A percentile compares a stretch with the other conserved stretches of the same genome.
These are phyloP conservation scores for Fusarium penzigii DNA, from an alignment of 2,329 filamentous ascomycete genomes.

Conservation along the genomic window DNA sequence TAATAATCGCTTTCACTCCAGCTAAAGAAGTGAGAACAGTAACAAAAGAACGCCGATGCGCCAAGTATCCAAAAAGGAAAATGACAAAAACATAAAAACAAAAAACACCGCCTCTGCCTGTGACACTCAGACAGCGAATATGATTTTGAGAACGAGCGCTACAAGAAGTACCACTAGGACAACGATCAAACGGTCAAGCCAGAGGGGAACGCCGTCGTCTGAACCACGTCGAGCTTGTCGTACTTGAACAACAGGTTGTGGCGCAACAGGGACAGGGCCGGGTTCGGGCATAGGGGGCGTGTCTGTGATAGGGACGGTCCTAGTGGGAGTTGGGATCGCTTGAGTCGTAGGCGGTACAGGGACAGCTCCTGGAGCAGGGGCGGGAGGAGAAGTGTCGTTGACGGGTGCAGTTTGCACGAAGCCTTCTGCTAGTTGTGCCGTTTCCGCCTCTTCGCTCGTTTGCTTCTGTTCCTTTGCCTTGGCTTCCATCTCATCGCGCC, in stretches of 20 bases:
- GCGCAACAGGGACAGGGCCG: constrained; percentile 2
- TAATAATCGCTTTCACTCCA: constrained; percentile 16
- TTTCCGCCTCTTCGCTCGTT: constrained; percentile 40
- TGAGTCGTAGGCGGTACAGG: constrained; percentile 8
- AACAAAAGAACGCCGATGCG: not conserved
- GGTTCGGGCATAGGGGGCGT: constrained; percentile 6
- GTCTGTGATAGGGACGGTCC: constrained; percentile 8
- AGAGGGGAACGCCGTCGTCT: constrained; percentile 61
- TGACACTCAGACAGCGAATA: constrained; percentile 32
- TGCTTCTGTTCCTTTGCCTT: constrained; percentile 16
- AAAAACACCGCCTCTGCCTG: not conserved
- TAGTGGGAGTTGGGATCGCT: constrained; percentile 17
- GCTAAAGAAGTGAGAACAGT: not conserved
- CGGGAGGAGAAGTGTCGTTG: constrained; percentile 1
- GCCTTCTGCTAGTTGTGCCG: constrained; percentile 56
- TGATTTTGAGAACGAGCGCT: constrained; percentile 66
- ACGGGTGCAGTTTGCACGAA: constrained; percentile 52
- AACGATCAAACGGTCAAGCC: constrained; percentile 81
- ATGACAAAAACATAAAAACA: not conserved
- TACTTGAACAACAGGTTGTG: constrained; percentile 10
- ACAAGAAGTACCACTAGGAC: constrained; percentile 69
- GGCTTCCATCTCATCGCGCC: constrained; percentile 68
- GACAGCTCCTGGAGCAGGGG: not conserved
- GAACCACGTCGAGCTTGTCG: constrained; percentile 24
- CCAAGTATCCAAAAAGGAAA: not conserved